Base-by-base conservation (phyloP, 1,139 yeast genomes). In the Saccharomyces hybrid region DNA sequence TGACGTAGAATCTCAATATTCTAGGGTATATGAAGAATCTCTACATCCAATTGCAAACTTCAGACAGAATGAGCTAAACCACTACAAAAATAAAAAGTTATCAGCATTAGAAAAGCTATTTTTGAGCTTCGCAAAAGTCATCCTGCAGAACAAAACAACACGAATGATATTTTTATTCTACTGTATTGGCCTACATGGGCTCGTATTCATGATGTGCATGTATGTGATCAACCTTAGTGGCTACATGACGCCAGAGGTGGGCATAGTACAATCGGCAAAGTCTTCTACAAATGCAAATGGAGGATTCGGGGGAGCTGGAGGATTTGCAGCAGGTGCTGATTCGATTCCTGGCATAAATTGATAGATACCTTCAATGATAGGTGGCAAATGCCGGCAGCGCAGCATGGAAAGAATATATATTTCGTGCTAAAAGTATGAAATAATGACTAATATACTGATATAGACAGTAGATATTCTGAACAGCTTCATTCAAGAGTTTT, bases 31-130 rank as follows among this genome's bases (percentile, higher is more conserved):
- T 71, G 97, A 90, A 64, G 85, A 83, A 52, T 86, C 83, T 54
- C 73, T 88, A 52, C 91, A 89, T 63, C 96, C 96, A 28, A 82
- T 88, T 61, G 95, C 88, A 62, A 88, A 84, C 64, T 88, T 91
- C 72, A 80, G 95, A 63, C 79, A 84, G 50, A 75, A 82, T 59
- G 97, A 90, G 68, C 81, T 86, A 50, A 91, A 86, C 63, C 75
- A 96, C 58, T 86, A 88, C 52, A 63, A 61, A 49, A 78, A 80
- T 54, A 83, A 90, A 8, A 78, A 81, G 56, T 76, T 90, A 68
- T 84, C 93, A 0, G 88, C 95, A 2, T 66, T 87, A 54, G 97
- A 93, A 63, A 75, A 95, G 55, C 73, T 88, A n/a, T 86, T 88
- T 59, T 80, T 87, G 56, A 81, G 85, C 48, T 76, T 88, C 59